Evolutionary conservation across 192 early-diverging fungal genomes (phyloP).

Genomic region (Podila epigama): DNA sequence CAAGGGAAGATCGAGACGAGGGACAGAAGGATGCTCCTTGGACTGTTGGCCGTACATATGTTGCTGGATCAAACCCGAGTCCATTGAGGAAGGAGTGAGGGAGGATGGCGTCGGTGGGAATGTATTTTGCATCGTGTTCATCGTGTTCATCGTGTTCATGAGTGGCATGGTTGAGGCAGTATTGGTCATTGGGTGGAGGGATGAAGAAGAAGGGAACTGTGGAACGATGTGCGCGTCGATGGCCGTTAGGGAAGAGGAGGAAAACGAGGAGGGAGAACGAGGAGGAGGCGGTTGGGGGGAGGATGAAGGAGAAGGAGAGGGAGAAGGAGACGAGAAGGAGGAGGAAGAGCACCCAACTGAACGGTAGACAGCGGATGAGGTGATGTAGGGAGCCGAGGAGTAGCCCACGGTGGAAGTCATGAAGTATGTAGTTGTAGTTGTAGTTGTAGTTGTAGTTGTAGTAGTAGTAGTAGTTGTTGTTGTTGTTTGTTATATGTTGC

Average conservation of each 20-base stretch:
- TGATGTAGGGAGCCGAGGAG: neutral
- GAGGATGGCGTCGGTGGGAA: neutral
- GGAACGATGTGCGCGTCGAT: neutral
- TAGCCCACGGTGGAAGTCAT: neutral
- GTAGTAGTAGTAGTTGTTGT: neutral
- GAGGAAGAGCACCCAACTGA: neutral
- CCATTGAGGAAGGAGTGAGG: neutral
- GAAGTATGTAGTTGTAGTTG: neutral
- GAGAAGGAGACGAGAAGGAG: neutral
- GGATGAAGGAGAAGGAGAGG: neutral
- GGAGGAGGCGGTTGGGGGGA: neutral
- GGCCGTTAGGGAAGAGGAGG: neutral
- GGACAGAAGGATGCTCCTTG: conserved; percentile 1
- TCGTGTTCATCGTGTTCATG: neutral
- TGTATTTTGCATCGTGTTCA: neutral
- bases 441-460: neutral
- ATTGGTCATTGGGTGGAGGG: neutral
- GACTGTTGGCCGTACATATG: conserved; percentile 20
- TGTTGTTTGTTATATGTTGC: neutral
- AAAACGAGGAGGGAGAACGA: neutral
- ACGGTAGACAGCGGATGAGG: neutral
- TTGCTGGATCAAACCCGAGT: conserved; percentile 6
- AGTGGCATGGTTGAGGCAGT: neutral
- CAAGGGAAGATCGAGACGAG: conserved; percentile 11
- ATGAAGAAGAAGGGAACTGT: conserved; percentile 5